phyloP scores from a whole-genome alignment of 2,329 filamentous ascomycete species.

The Clarireedia homoeocarpa region DNA sequence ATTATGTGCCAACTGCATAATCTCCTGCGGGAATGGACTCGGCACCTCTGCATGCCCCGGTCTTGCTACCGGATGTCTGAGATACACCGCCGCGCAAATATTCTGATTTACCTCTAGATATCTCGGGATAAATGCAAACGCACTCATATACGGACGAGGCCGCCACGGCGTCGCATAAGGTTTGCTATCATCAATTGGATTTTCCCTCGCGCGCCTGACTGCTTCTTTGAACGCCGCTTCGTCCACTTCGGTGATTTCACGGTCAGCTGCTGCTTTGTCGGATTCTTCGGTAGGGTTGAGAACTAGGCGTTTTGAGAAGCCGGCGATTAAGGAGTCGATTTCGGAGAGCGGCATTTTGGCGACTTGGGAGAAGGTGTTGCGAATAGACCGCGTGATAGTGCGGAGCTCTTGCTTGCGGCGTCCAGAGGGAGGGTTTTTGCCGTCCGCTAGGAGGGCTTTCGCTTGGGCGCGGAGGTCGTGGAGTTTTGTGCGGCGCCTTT shows the following conservation, averaged over 20 bases:
- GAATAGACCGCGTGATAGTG: constrained; percentile 1
- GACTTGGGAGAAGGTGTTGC: not conserved
- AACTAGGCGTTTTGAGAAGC: not conserved
- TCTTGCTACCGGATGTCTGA: constrained; percentile 86
- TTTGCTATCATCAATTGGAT: constrained; percentile 68
- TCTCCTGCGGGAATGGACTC: constrained; percentile 64
- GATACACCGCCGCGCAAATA: constrained; percentile 89
- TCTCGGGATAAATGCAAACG: constrained; percentile 89
- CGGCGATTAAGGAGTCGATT: not conserved
- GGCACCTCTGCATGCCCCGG: constrained; percentile 76
- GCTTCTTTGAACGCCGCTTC: constrained; percentile 11
- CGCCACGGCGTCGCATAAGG: constrained; percentile 89
- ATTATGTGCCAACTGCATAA: constrained; percentile 78
- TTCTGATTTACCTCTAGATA: constrained; percentile 98
- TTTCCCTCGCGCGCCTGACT: constrained; percentile 46
- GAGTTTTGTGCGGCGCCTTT: constrained; percentile 1
- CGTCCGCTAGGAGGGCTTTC: not conserved
- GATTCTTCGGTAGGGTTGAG: not conserved
- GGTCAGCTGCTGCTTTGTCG: constrained; percentile 15
- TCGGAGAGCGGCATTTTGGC: not conserved
- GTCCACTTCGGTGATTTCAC: constrained; percentile 5
- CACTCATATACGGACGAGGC: constrained; percentile 77
- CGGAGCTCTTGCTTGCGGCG: constrained; percentile 11
- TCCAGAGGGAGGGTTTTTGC: constrained; percentile 1
- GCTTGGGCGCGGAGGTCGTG: not conserved